Percentiles rank a stretch among this genome's conserved stretches.
phyloP scores from a whole-genome alignment of 768 basidiomycete species.

The Russula abietina region DNA sequence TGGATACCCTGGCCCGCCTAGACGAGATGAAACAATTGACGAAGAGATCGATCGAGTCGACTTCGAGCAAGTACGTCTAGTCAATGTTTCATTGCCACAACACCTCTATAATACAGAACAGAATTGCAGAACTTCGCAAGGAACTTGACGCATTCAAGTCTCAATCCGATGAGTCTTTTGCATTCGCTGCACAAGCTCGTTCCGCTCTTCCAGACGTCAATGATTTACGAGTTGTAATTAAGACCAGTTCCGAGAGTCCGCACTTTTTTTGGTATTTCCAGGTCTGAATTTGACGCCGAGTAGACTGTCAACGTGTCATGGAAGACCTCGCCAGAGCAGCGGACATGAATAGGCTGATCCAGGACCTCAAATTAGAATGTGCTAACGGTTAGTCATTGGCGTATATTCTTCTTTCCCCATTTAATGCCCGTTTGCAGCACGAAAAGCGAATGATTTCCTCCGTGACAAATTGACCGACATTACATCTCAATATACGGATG shows the following conservation, averaged over 20 bases:
- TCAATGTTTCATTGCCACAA: background rate
- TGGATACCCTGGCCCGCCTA: slow-evolving; percentile 9
- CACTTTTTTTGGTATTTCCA: background rate
- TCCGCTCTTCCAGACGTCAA: slow-evolving; percentile 17
- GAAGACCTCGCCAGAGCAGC: slow-evolving; percentile 14
- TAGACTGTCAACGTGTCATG: slow-evolving; percentile 16
- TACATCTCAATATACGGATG: slow-evolving; percentile 23
- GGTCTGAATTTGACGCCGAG: background rate
- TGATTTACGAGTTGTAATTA: slow-evolving; percentile 14
- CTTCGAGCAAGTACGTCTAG: slow-evolving; percentile 13
- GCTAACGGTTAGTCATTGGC: slow-evolving; percentile 7
- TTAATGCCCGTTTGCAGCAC: slow-evolving; percentile 10
- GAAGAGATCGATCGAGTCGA: slow-evolving; percentile 10
- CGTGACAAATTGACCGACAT: slow-evolving; percentile 25
- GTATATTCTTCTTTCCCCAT: background rate
- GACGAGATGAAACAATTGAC: slow-evolving; percentile 15
- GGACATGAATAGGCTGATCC: slow-evolving; percentile 17
- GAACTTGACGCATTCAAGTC: slow-evolving; percentile 19
- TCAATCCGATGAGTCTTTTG: slow-evolving; percentile 22
- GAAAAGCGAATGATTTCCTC: slow-evolving; percentile 25
- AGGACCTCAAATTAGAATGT: slow-evolving; percentile 18
- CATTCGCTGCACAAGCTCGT: slow-evolving; percentile 21
- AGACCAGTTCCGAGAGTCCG: slow-evolving; percentile 18
- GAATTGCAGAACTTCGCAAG: slow-evolving; percentile 18
- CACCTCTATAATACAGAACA: slow-evolving; percentile 6